phyloP scores from a whole-genome alignment of 2,329 filamentous ascomycete species.

The Alternaria sp. region DNA sequence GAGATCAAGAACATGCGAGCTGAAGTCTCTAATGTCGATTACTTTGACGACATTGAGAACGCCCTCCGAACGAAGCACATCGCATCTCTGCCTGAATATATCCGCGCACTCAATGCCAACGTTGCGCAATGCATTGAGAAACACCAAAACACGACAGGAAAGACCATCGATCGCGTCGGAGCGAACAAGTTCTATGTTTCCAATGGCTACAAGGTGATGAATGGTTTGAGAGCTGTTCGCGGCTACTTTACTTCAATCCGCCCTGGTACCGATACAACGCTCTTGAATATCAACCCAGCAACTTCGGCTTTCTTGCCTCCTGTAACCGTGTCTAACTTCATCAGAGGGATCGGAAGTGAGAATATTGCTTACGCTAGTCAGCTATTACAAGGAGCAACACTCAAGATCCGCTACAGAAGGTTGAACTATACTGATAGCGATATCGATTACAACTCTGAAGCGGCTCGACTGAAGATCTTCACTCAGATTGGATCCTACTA shows the following conservation, averaged over 20 bases:
- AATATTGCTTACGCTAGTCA: not conserved
- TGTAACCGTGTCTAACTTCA: not conserved
- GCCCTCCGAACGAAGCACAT: not conserved
- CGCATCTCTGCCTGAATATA: not conserved
- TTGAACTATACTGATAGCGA: not conserved
- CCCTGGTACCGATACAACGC: too few relatives aligned
- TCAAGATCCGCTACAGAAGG: not conserved
- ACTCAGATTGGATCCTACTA: not conserved
- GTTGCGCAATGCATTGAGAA: not conserved
- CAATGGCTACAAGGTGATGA: not conserved
- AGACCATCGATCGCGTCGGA: not conserved
- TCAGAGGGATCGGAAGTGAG: not conserved
- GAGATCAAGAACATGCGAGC: not conserved
- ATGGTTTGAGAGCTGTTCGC: too few relatives aligned
- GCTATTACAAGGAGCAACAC: not conserved
- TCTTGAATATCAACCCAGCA: too few relatives aligned
- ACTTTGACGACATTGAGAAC: not conserved
- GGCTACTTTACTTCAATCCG: too few relatives aligned
- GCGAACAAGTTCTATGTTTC: constrained; percentile 6
- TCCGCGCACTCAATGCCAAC: not conserved
- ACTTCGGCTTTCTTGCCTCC: too few relatives aligned
- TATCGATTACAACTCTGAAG: not conserved
- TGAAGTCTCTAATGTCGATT: not conserved
- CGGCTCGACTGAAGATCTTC: not conserved
- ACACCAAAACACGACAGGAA: not conserved